Base-by-base conservation (phyloP, 352 stramenopile species). In the Blastocystis sp. region DNA sequence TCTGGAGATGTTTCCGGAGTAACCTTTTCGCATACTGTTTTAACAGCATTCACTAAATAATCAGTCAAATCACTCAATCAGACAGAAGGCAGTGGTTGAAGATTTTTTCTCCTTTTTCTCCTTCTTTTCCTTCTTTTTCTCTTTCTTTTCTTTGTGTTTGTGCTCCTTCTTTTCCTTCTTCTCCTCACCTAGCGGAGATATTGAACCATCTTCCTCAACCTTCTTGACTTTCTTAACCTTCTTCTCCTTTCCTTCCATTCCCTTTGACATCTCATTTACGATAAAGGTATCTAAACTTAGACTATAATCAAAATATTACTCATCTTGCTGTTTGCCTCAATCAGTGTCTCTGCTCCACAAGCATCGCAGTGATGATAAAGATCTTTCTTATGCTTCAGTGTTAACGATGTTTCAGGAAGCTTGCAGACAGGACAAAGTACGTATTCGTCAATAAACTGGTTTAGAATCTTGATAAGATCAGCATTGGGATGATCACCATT, bases 281-380 rank as follows among this genome's bases (percentile, higher is more conserved):
- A 99, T 98, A 89, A 96, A 98, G 1, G 95, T 98, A 89, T 93
- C 96, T 89, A 99, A 93, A 92, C 92, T 99, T 96, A 89, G 17
- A 19, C 15, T 5, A 33, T 27, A 24, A 30, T 4, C 17, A 4
- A 11, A 78, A 24, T 30, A 13, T 0, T 58, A 76, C 78, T 89
- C 60, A 89, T 89, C 44, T 89, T 70, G 81, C 84, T 90, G 68
- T 90, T 87, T 19, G 69, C 77, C 19, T 90, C 70, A 42, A 57
- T 70, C 57, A 59, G 40, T 19, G 42, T 48, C 66, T 89, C 77
- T 7, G 94, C 94, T 58, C 97, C 97, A 93, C 97, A 99, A 13
- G 96, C 97, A 87, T 96, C 95, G 92, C 97, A 99, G 90, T 98
- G 98, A 93, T 99, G 96, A 90, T 93, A 98, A 90, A 99, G 98